phyloP scores from a whole-genome alignment of 2,329 filamentous ascomycete genomes.

The Ascocoryne sarcoides region DNA sequence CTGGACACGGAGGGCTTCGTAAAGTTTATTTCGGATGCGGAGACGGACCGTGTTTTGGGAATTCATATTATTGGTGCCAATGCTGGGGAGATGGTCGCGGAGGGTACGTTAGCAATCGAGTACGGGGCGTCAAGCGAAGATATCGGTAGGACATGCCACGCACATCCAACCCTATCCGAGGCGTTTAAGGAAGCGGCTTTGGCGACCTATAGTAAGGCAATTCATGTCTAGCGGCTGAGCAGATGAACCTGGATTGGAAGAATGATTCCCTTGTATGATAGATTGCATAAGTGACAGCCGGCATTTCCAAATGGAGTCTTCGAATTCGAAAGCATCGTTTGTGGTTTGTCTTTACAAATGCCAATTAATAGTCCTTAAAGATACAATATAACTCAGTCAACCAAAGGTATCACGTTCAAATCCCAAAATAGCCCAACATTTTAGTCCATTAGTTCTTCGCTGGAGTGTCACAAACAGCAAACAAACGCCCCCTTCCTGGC shows the following conservation, averaged over 20 bases:
- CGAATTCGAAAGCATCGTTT: too few relatives aligned
- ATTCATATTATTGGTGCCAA: constrained; percentile 95
- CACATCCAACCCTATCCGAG: constrained; percentile 79
- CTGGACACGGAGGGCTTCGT: constrained; percentile 91
- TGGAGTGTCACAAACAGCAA: too few relatives aligned
- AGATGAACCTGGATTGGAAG: too few relatives aligned
- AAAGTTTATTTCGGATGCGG: constrained; percentile 92
- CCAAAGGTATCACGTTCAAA: too few relatives aligned
- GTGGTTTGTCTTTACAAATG: too few relatives aligned
- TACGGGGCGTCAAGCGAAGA: constrained; percentile 95
- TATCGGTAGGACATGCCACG: constrained; percentile 89
- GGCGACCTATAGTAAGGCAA: constrained; percentile 90
- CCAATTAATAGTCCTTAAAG: too few relatives aligned
- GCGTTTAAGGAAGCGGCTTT: constrained; percentile 99
- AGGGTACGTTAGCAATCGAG: constrained; percentile 89
- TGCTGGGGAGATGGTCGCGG: constrained; percentile 98
- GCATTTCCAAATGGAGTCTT: not conserved
- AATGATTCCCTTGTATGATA: not conserved
- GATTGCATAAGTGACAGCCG: not conserved
- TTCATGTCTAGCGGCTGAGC: constrained; percentile 72
- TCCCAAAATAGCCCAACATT: too few relatives aligned
- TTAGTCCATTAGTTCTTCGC: too few relatives aligned
- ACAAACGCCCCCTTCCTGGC: too few relatives aligned
- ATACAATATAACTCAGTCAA: too few relatives aligned
- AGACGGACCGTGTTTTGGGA: constrained; percentile 91